Base-by-base conservation (phyloP, 768 basidiomycete species). In the Mycena rebaudengoi region DNA sequence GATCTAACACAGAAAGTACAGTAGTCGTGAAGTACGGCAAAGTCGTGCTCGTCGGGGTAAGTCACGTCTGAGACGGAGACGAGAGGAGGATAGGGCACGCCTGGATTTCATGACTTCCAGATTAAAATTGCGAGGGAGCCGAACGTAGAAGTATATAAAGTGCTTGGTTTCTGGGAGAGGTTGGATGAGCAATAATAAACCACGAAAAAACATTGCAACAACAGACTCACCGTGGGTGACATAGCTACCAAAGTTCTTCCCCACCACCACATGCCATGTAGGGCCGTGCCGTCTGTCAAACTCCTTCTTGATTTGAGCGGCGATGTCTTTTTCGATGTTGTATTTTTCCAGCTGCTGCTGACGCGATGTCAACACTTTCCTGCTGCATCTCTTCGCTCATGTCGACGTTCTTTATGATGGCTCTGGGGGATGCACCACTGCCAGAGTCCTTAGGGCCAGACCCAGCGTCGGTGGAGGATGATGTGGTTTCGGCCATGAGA, bases 221-320 rank as follows among this genome's bases (percentile, higher is more conserved):
- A 52, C 53, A 20, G 32, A 78, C 90, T 71, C 69, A 97, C 96
- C 96, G 73, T 98, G 96, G 44, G 96, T 98, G 41, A 98, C 96
- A 75, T 96, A 98, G 80, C 93, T 95, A 51, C 96, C 96, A 87
- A 97, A 98, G 83, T 98, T 98, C 85, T 97, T 98, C 64, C 97
- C 97, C 51, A 97, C 97, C 68, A 99, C 96, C 76, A 96, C 95
- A 76, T 99, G 97, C 97, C 97, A 99, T 70, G 96, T 98, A 59
- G 94, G 89, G 25, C 95, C 94, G 70, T 95, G 90, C 78, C 91
- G 83, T 80, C 89, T 85, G 85, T 99, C 97, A 76, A 96, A 95
- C 82, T 98, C 95, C 79, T 96, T 96, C 87, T 99, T 99, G 87
- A 98, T 93, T 78, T 93, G 90, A 40, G 96, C 95, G 16, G 97